phyloP scores from a whole-genome alignment of 2,329 filamentous ascomycete genomes.

The Fusarium transvaalense region DNA sequence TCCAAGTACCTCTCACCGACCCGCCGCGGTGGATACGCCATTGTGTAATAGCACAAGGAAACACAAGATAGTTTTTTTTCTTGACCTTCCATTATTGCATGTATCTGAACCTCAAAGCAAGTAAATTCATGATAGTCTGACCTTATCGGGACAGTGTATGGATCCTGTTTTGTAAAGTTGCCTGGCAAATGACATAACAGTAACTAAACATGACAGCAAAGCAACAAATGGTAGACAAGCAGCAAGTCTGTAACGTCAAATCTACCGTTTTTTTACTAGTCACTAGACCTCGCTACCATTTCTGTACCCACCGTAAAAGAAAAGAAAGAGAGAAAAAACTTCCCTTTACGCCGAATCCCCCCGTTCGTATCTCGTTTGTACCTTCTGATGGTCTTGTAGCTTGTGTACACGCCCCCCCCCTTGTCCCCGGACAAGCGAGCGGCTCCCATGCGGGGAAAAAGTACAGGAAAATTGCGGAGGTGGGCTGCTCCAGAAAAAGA shows the following conservation, averaged over 20 bases:
- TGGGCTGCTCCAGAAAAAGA: constrained; percentile 32
- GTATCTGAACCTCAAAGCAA: neutral
- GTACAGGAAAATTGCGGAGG: constrained; percentile 39
- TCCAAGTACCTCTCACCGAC: constrained; percentile 21
- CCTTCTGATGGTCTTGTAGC: constrained; percentile 3
- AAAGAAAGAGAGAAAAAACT: neutral
- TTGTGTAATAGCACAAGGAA: constrained; percentile 39
- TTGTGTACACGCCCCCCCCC: constrained; percentile 35
- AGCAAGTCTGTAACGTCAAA: constrained; percentile 1
- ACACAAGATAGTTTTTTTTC: constrained; percentile 2
- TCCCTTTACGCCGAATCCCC: constrained; percentile 37
- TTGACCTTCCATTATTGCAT: neutral
- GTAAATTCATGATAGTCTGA: constrained; percentile 34
- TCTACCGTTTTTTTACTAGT: constrained; percentile 5
- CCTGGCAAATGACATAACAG: constrained; percentile 35
- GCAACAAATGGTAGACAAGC: constrained; percentile 1
- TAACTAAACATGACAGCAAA: constrained; percentile 3
- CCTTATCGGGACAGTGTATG: constrained; percentile 23
- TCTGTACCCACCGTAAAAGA: constrained; percentile 28
- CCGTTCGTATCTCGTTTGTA: constrained; percentile 19
- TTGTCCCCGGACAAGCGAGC: constrained; percentile 37
- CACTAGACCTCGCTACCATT: constrained; percentile 15
- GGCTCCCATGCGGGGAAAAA: constrained; percentile 44
- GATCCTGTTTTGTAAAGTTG: constrained; percentile 33
- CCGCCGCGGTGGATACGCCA: constrained; percentile 39